Percentiles rank a stretch among this genome's conserved stretches.
Conservation (phyloP, 1,139 yeast species). For the Kodamaea alishanica region DNA sequence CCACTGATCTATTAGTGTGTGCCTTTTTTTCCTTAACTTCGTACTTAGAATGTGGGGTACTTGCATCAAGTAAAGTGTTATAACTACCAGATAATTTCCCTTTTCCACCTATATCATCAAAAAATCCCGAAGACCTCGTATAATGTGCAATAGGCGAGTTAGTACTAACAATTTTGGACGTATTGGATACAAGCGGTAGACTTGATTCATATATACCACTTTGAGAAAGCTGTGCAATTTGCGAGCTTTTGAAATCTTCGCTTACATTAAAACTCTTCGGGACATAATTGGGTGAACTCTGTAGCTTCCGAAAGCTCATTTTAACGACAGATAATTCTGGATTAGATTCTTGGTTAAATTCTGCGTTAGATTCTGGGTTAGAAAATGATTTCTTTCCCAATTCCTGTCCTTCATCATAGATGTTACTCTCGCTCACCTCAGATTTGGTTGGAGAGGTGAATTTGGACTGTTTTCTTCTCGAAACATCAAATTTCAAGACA, state of each 20-base stretch:
- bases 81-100: constrained; percentile 11
- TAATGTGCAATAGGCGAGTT: constrained; percentile 10
- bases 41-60: constrained; percentile 18
- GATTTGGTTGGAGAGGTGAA: no score
- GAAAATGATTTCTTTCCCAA: no score
- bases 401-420: no score
- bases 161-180: no score
- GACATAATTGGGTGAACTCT: constrained; percentile 1
- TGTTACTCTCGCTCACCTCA: no score
- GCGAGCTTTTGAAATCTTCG: constrained; percentile 1
- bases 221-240: constrained; percentile 2
- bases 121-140: constrained; percentile 7
- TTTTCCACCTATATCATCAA: background rate
- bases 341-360: no score
- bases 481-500: background rate
- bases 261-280: background rate
- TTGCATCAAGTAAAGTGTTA: constrained; percentile 15
- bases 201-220: constrained; percentile 3
- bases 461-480: no score
- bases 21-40: background rate
- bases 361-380: no score
- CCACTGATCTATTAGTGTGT: constrained; percentile 3
- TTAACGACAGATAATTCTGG: no score
- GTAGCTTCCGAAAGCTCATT: background rate
- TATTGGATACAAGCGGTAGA: no score